Evolutionary conservation across 2,329 filamentous ascomycete species (phyloP).

Genomic region (Arthrinium puccinioides): DNA sequence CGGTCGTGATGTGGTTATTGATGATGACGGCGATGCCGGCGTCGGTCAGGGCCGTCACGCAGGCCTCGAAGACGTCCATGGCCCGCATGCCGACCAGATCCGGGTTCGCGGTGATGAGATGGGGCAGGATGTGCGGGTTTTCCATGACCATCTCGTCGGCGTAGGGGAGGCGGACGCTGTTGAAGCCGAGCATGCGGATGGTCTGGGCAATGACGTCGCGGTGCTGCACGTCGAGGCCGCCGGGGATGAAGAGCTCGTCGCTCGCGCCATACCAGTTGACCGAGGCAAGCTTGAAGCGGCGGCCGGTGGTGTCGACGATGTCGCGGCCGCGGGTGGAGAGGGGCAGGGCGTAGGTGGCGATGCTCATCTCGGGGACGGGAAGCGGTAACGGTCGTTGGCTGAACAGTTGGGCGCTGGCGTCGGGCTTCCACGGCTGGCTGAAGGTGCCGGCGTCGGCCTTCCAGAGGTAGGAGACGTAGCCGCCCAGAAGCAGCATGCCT

Average conservation of each 20-base stretch:
- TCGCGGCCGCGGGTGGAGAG: slow-evolving; percentile 52
- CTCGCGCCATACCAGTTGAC: slow-evolving; percentile 68
- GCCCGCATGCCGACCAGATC: slow-evolving; percentile 51
- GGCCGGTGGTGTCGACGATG: slow-evolving; percentile 49
- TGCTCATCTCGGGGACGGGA: slow-evolving; percentile 33
- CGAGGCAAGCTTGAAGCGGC: slow-evolving; percentile 54
- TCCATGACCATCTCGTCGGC: slow-evolving; percentile 58
- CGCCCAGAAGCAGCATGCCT: slow-evolving; percentile 26
- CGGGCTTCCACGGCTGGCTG: slow-evolving; percentile 40
- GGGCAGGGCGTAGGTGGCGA: slow-evolving; percentile 46
- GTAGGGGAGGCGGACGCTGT: slow-evolving; percentile 63
- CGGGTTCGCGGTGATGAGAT: slow-evolving; percentile 49
- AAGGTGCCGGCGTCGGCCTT: slow-evolving; percentile 36
- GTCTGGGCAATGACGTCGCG: slow-evolving; percentile 51
- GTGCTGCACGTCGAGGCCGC: slow-evolving; percentile 57
- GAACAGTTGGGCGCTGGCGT: slow-evolving; percentile 38
- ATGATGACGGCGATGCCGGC: slow-evolving; percentile 57
- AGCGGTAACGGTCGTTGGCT: slow-evolving; percentile 38
- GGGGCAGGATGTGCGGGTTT: slow-evolving; percentile 47
- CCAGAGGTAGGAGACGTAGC: slow-evolving; percentile 35
- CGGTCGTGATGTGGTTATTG: slow-evolving; percentile 65
- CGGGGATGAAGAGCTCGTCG: slow-evolving; percentile 57
- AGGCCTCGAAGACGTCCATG: slow-evolving; percentile 54
- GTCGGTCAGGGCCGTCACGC: slow-evolving; percentile 51
- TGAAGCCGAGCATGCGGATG: slow-evolving; percentile 58